Evolutionary conservation across 2,329 filamentous ascomycete species (phyloP).

Genomic region (Lachnellula cervina): DNA sequence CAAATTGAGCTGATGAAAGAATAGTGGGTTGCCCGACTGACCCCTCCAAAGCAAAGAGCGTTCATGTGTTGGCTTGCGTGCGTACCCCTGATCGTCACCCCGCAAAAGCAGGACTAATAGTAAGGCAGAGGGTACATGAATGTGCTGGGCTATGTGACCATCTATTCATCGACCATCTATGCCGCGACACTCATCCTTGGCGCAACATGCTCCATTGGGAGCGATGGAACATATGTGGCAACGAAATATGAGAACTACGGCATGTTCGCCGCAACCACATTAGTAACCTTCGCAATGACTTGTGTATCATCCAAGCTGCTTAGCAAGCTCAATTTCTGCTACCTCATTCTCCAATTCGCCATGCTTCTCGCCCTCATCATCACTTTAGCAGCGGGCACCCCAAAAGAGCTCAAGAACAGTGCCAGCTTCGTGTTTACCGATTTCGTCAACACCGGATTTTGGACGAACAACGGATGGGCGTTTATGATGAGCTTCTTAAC

Average conservation of each 20-base stretch:
- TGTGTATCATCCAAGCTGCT: conserved; percentile 27
- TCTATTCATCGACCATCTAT: conserved; percentile 32
- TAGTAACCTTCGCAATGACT: conserved; percentile 30
- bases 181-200: conserved; percentile 30
- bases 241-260: conserved; percentile 31
- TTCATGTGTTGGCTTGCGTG: conserved; percentile 34
- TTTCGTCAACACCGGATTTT: conserved; percentile 29
- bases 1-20: conserved; percentile 2
- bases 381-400: conserved; percentile 27
- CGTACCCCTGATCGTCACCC: conserved; percentile 5
- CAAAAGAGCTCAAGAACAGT: conserved; percentile 24
- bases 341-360: conserved; percentile 29
- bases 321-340: conserved; percentile 27
- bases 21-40: conserved; percentile 31
- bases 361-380: conserved; percentile 30
- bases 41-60: conserved; percentile 26
- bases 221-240: conserved; percentile 21
- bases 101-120: conserved; percentile 2
- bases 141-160: conserved; percentile 31
- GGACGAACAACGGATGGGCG: conserved; percentile 30
- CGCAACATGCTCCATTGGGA: conserved; percentile 25
- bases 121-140: conserved; percentile 30
- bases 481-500: conserved; percentile 31
- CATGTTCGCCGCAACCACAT: conserved; percentile 28
- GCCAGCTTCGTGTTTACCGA: conserved; percentile 28